Evolutionary conservation across 495 filamentous ascomycete species (phyloP).

Genomic region (Bryoglossum gracile): DNA sequence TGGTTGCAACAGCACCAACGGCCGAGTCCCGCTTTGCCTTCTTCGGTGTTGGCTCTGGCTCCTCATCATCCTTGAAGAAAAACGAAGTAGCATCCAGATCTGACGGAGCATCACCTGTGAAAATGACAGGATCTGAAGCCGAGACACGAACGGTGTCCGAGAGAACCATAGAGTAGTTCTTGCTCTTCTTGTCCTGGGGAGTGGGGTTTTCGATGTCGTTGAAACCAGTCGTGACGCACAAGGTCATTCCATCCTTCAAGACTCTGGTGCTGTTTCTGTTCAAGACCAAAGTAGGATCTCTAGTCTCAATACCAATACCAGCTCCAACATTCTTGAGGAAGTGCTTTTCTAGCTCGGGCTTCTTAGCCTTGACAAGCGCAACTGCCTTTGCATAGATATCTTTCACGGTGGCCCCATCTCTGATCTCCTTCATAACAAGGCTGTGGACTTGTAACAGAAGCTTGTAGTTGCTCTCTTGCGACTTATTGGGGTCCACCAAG

Average conservation of each 20-base stretch:
- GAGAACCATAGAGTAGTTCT: slow-evolving; percentile 79
- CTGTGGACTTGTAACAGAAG: slow-evolving; percentile 83
- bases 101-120: slow-evolving; percentile 84
- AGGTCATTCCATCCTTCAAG: slow-evolving; percentile 93
- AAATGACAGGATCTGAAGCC: slow-evolving; percentile 67
- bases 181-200: slow-evolving; percentile 78
- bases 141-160: slow-evolving; percentile 90
- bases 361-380: slow-evolving; percentile 68
- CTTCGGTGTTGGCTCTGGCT: slow-evolving; percentile 51
- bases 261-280: slow-evolving; percentile 76
- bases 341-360: slow-evolving; percentile 88
- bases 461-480: slow-evolving; percentile 89
- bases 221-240: slow-evolving; percentile 81
- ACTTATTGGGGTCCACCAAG: slow-evolving; percentile 91
- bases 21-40: slow-evolving; percentile 80
- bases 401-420: slow-evolving; percentile 79
- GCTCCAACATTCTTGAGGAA: slow-evolving; percentile 85
- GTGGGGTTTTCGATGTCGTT: slow-evolving; percentile 76
- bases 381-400: slow-evolving; percentile 89
- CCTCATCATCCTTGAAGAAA: slow-evolving; percentile 91
- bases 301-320: slow-evolving; percentile 87
- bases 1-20: slow-evolving; percentile 75
- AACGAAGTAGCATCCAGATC: slow-evolving; percentile 91
- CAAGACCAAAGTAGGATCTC: slow-evolving; percentile 71
- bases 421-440: slow-evolving; percentile 76